Percentiles rank a stretch among this genome's conserved stretches.
These are phyloP conservation scores for Singerocomus inundabilis DNA, from an alignment of 1,284 basidiomycete species.

Conservation along the genomic window DNA sequence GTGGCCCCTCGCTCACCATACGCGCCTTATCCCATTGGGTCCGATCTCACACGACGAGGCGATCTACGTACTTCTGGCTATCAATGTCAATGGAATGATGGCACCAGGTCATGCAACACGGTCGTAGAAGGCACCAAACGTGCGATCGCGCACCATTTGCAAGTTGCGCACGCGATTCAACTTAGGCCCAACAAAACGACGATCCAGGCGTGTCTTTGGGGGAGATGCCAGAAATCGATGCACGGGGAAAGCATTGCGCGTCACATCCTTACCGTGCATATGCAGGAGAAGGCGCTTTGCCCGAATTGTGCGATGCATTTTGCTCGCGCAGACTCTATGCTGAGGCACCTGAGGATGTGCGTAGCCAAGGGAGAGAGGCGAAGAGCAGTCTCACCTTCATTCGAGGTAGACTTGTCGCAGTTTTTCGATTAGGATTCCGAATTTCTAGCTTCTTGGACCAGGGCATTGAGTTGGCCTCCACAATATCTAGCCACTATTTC, in stretches of 20 bases:
- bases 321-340: slow-evolving; percentile 26
- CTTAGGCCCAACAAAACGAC: slow-evolving; percentile 3
- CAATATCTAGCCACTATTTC: slow-evolving; percentile 1
- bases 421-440: background rate
- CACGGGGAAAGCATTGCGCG: slow-evolving; percentile 24
- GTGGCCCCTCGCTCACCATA: background rate
- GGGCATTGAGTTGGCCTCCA: background rate
- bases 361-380: background rate
- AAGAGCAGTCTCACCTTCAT: background rate
- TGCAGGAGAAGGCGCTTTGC: slow-evolving; percentile 23
- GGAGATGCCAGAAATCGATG: slow-evolving; percentile 17
- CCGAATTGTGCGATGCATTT: slow-evolving; percentile 14
- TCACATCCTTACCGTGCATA: slow-evolving; percentile 23
- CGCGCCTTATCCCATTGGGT: slow-evolving; percentile 9
- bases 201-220: slow-evolving; percentile 19
- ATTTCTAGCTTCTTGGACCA: background rate
- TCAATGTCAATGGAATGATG: slow-evolving; percentile 15
- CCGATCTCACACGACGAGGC: background rate
- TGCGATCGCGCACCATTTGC: slow-evolving; percentile 20
- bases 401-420: background rate
- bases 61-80: background rate
- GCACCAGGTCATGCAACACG: background rate
- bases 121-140: slow-evolving; percentile 5
- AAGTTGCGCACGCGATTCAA: slow-evolving; percentile 4
- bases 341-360: slow-evolving; percentile 23